These are phyloP conservation scores for Ustilago trichophora DNA, from an alignment of 1,284 basidiomycete genomes.

Conservation along the genomic window DNA sequence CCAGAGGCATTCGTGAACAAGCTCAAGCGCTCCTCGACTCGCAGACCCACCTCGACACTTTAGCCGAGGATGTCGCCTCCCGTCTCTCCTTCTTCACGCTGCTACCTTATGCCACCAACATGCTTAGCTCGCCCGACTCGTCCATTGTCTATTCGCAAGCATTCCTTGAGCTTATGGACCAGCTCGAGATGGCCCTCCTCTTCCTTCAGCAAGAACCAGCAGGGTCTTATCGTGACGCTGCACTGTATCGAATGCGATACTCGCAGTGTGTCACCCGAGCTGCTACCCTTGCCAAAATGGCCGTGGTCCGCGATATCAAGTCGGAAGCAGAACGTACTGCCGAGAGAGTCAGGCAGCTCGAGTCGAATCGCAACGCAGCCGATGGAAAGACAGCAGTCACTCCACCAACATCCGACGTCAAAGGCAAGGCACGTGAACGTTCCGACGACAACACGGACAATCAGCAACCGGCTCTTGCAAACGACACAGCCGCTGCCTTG, in stretches of 20 bases:
- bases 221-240: conserved; percentile 50
- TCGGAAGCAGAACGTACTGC: conserved; percentile 9
- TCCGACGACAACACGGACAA: neutral
- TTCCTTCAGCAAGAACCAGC: conserved; percentile 52
- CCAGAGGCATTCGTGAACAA: conserved; percentile 56
- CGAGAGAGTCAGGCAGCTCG: conserved; percentile 31
- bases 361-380: neutral
- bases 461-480: neutral
- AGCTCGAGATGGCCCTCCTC: conserved; percentile 55
- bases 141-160: conserved; percentile 47
- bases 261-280: conserved; percentile 55
- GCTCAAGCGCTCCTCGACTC: conserved; percentile 49
- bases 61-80: conserved; percentile 44
- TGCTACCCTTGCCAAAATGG: conserved; percentile 52
- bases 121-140: conserved; percentile 53
- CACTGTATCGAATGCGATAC: conserved; percentile 59
- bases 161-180: conserved; percentile 58
- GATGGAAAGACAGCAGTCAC: neutral
- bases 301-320: conserved; percentile 28
- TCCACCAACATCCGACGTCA: neutral
- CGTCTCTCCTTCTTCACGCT: conserved; percentile 62
- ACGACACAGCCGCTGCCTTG: neutral
- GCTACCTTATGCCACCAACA: conserved; percentile 51
- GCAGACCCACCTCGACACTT: conserved; percentile 48
- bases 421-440: conserved; percentile 28